Evolutionary conservation across 2,329 filamentous ascomycete species (phyloP).

Genomic region (Gnomoniopsis sp.): DNA sequence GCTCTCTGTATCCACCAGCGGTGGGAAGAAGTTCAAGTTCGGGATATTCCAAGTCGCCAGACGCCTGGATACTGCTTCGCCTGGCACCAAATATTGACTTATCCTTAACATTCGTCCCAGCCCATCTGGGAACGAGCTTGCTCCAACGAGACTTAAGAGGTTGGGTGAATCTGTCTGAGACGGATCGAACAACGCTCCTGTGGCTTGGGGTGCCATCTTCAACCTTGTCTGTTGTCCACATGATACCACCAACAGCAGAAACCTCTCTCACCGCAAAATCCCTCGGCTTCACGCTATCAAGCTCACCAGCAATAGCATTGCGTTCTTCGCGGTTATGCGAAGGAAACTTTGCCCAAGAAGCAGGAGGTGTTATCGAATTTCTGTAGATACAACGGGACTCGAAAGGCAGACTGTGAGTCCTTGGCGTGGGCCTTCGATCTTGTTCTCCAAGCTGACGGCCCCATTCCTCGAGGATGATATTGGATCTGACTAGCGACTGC

Average conservation of each 20-base stretch:
- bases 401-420: neutral
- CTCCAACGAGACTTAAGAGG: slow-evolving; percentile 26
- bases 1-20: slow-evolving; percentile 19
- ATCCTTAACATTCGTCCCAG: slow-evolving; percentile 7
- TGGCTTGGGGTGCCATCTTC: neutral
- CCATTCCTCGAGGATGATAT: slow-evolving; percentile 7
- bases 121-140: slow-evolving; percentile 23
- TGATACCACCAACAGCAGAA: slow-evolving; percentile 19
- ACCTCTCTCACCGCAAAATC: slow-evolving; percentile 28
- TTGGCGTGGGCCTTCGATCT: slow-evolving; percentile 2
- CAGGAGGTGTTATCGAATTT: slow-evolving; percentile 17
- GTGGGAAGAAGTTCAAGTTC: slow-evolving; percentile 22
- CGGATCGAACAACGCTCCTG: slow-evolving; percentile 21
- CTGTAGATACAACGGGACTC: neutral
- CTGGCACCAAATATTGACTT: slow-evolving; percentile 9
- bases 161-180: slow-evolving; percentile 29
- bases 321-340: slow-evolving; percentile 29
- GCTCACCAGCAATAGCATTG: slow-evolving; percentile 21
- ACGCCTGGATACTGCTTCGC: slow-evolving; percentile 14
- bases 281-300: slow-evolving; percentile 25
- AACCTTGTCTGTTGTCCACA: slow-evolving; percentile 26
- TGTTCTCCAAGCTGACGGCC: neutral
- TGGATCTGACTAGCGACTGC: slow-evolving; percentile 5
- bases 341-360: slow-evolving; percentile 33
- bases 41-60: slow-evolving; percentile 21